Percentiles rank a stretch among this genome's conserved stretches.
Conservation (phyloP, 2,329 filamentous ascomycete genomes). For the Ceratocystis cubensis region DNA sequence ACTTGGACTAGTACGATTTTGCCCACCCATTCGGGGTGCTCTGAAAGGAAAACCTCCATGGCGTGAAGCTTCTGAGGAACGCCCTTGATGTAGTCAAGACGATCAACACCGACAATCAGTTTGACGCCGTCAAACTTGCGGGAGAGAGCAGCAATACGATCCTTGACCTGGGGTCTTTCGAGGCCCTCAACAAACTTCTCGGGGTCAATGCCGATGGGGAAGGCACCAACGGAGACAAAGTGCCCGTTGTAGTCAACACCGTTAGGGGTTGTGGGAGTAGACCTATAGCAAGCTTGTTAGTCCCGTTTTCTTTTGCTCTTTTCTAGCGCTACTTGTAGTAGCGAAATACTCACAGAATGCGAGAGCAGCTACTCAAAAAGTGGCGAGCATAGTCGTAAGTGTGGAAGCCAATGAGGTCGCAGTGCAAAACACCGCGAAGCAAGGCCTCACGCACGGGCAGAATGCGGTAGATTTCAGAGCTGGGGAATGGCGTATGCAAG, state of each 20-base stretch:
- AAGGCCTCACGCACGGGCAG: slow-evolving; percentile 84
- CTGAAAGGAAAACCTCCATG: slow-evolving; percentile 88
- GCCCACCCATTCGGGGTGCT: slow-evolving; percentile 96
- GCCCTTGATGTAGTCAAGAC: slow-evolving; percentile 97
- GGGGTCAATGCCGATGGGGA: slow-evolving; percentile 94
- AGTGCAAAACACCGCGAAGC: slow-evolving; percentile 75
- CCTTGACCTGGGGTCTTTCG: slow-evolving; percentile 71
- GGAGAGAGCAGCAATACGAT: slow-evolving; percentile 71
- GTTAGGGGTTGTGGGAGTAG: slow-evolving; percentile 72
- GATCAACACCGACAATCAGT: slow-evolving; percentile 91
- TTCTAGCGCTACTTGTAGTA: no score
- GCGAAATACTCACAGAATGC: slow-evolving; percentile 54
- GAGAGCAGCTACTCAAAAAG: slow-evolving; percentile 92
- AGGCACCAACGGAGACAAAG: slow-evolving; percentile 83
- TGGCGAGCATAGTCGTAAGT: slow-evolving; percentile 98
- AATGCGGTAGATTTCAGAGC: slow-evolving; percentile 92
- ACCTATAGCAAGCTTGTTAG: slow-evolving; percentile 29
- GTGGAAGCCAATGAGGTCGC: slow-evolving; percentile 93
- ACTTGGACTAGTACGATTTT: slow-evolving; percentile 95
- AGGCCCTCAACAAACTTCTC: slow-evolving; percentile 90
- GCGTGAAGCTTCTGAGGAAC: slow-evolving; percentile 96
- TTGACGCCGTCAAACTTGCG: slow-evolving; percentile 93
- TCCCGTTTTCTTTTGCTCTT: neutral
- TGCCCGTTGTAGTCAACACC: slow-evolving; percentile 83
- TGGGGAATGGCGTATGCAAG: slow-evolving; percentile 92